Base-by-base conservation (phyloP, 2,329 filamentous ascomycete species). In the Pseudodiploospora longispora region DNA sequence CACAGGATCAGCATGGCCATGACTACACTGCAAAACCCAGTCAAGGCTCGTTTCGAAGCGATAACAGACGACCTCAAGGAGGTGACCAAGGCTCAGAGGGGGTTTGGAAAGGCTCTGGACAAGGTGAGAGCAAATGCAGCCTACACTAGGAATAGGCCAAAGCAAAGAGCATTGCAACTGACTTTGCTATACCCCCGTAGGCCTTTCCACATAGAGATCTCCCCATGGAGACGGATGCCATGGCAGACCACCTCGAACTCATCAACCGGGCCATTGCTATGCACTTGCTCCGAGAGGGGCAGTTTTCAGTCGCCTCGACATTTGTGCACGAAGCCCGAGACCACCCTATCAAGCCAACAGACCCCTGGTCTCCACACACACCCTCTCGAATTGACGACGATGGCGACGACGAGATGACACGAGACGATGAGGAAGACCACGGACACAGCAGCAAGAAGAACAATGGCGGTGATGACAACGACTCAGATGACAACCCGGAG, bases 211-310 rank as follows among this genome's bases (percentile, higher is more conserved):
- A 63, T 7, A 79, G 82, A 10, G 71, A 85, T 10, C 80, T 91
- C 0, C 85, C 83, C 10, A 85, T 81, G 57, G 85, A 90, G 46
- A 82, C 88, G 56, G 88, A 95, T 64, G 84, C 82, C 31, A 80
- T 96, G 63, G 82, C 80, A 2, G 77, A 82, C 19, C 82, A 94
- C 52, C 76, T 85, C 4, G 72, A 76, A 10, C 74, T 96, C 9
- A 87, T 97, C 59, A 94, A 96, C 66, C 81, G 90, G 45, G 91
- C 93, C 6, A 94, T 98, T 55, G 87, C 87, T 7, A 96, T 97
- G 89, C 93, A 98, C 60, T 76, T 98, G 27, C 76, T 98, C 34
- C 86, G 93, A 35, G 91, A 97, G 67, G 93, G 93, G 40, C 86
- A 95, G 59, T 98, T 98, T 63, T 76, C 75, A 27, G 90, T 95